These are phyloP conservation scores for Prosopis cineraria DNA, from an alignment of 306 rosid species.

Conservation along the genomic window DNA sequence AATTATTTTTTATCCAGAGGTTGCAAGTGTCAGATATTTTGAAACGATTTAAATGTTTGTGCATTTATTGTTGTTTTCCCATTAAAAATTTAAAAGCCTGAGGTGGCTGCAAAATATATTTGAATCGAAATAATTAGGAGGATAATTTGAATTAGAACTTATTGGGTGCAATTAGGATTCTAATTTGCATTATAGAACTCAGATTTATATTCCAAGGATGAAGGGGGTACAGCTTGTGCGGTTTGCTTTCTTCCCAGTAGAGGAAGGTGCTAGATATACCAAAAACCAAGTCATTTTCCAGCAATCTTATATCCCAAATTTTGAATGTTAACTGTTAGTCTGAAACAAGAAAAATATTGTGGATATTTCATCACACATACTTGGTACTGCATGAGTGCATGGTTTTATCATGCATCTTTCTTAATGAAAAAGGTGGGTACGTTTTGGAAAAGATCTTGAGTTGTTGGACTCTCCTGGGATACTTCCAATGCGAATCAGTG, in stretches of 20 bases:
- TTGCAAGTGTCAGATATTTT: constrained; percentile 6
- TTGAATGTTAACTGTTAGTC: constrained; percentile 2
- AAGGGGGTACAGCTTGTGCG: background rate
- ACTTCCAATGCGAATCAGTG: constrained; percentile 91
- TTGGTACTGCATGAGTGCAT: constrained; percentile 6
- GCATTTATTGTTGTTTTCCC: background rate
- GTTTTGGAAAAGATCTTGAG: constrained; percentile 89
- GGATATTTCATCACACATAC: constrained; percentile 1
- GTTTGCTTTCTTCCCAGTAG: constrained; percentile 19
- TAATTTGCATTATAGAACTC: background rate
- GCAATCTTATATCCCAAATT: background rate
- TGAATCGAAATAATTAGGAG: background rate
- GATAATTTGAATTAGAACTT: constrained; percentile 4
- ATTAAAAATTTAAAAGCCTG: background rate
- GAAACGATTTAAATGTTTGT: background rate
- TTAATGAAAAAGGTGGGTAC: constrained; percentile 77
- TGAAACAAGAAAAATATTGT: constrained; percentile 22
- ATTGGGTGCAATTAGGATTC: background rate
- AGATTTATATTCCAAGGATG: background rate
- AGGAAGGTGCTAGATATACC: constrained; percentile 6
- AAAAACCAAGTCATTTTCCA: constrained; percentile 17
- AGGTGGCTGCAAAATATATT: background rate
- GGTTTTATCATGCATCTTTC: constrained; percentile 8
- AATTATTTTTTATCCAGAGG: constrained; percentile 8
- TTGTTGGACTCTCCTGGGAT: constrained; percentile 95